Base-by-base conservation (phyloP, 345 rosid species). In the Punica granatum region DNA sequence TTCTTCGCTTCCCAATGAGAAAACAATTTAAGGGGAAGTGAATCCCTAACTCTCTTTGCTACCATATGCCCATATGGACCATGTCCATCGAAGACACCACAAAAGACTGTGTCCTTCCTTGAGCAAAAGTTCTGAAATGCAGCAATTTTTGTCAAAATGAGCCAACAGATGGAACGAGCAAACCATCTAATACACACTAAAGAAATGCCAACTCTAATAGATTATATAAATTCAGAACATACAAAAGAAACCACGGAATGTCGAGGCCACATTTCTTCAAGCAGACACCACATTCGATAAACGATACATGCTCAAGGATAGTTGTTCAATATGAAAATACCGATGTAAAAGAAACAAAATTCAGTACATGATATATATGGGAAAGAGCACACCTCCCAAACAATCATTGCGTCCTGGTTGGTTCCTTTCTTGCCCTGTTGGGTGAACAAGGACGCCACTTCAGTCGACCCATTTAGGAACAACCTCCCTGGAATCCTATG, bases 51-150 rank as follows among this genome's bases (percentile, higher is more conserved):
- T 78, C 81, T 85, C 85, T 80, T 91, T 43, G 99, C 99, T 77
- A 89, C 99, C 95, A 86, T 77, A 74, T 94, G 98, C 73, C 99
- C 99, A 63, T 73, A 85, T 1, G 99, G 98, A 60, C 99, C 99
- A 58, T 94, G 99, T 11, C 99, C 99, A 82, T 94, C 99, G 75
- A 94, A 94, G 59, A 94, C 90, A 69, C 98, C 99, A 83, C 98
- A 89, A 75, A 94, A 89, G 53, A 88, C 68, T 26, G 92, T 85
- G 75, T 91, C 99, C 60, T 85, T 75, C 79, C 89, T 83, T 0
- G 98, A 85, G 65, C 89, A 86, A 74, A 91, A 94, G 71, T 85
- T 88, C 98, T 93, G 85, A 23, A 67, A 70, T 63, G 12, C 34
- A 56, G 34, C 30, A 26, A 56, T 26, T 6, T 25, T 30, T 26